phyloP scores from a whole-genome alignment of 306 rosid species.

The Sphenostylis stenocarpa region DNA sequence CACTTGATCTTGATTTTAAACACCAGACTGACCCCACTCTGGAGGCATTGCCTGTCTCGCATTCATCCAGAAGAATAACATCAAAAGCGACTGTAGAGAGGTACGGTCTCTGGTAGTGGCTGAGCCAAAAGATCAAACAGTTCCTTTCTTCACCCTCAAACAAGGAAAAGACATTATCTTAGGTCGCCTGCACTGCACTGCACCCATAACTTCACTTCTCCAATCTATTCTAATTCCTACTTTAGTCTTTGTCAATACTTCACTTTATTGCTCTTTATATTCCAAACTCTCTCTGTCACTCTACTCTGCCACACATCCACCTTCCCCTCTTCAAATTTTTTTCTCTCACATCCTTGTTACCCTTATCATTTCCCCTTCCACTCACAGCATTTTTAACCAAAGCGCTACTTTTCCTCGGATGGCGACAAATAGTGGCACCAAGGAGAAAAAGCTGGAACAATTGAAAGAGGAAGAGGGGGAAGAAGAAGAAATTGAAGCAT shows the following conservation, averaged over 20 bases:
- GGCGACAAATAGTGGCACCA: conserved; percentile 22
- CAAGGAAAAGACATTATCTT: conserved; percentile 37
- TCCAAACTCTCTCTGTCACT: conserved; percentile 41
- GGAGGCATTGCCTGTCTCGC: not conserved
- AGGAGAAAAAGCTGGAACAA: conserved; percentile 8
- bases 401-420: conserved; percentile 28
- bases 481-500: conserved; percentile 42
- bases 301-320: not conserved
- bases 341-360: not conserved
- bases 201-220: conserved; percentile 22
- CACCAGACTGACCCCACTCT: not conserved
- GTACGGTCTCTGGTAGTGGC: conserved; percentile 32
- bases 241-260: conserved; percentile 32
- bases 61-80: conserved; percentile 12
- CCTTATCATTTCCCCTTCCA: conserved; percentile 1
- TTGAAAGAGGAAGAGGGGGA: conserved; percentile 28
- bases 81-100: conserved; percentile 36
- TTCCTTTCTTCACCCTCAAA: conserved; percentile 45
- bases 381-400: not conserved
- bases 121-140: conserved; percentile 29
- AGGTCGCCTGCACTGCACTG: conserved; percentile 33
- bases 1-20: not conserved
- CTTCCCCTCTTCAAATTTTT: not conserved
- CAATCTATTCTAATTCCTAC: not conserved
- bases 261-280: conserved; percentile 38